These are phyloP conservation scores for Citeromyces hawaiiensis DNA, from an alignment of 1,139 yeast species.

Conservation along the genomic window DNA sequence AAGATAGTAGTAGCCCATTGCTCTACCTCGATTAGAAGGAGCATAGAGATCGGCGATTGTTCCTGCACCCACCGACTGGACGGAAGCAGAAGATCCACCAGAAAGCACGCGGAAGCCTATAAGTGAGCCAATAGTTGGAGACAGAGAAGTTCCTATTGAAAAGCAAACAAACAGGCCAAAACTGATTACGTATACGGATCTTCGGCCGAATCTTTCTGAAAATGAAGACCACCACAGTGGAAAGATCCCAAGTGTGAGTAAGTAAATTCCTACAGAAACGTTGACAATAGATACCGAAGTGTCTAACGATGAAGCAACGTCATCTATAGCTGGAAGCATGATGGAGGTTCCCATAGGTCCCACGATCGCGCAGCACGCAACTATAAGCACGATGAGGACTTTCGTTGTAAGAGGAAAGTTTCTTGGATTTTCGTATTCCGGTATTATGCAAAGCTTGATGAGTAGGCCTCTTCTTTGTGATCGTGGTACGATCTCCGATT, in stretches of 20 bases:
- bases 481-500: conserved; percentile 21
- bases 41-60: conserved; percentile 65
- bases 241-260: conserved; percentile 61
- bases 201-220: conserved; percentile 63
- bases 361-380: conserved; percentile 63
- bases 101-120: conserved; percentile 58
- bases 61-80: conserved; percentile 86
- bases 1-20: conserved; percentile 70
- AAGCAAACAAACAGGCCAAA: conserved; percentile 52
- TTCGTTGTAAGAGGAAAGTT: conserved; percentile 40
- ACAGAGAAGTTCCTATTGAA: conserved; percentile 58
- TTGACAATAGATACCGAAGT: conserved; percentile 53
- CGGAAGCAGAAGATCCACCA: conserved; percentile 79
- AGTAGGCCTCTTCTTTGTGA: conserved; percentile 41
- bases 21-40: conserved; percentile 60
- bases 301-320: conserved; percentile 37
- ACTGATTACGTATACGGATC: conserved; percentile 59
- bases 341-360: conserved; percentile 94
- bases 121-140: conserved; percentile 47
- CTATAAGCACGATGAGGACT: conserved; percentile 40
- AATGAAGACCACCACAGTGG: conserved; percentile 88
- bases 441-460: conserved; percentile 37
- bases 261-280: conserved; percentile 68
- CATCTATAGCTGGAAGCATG: conserved; percentile 64
- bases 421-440: conserved; percentile 66